Conservation (phyloP, 306 rosid species). For the Pyrus pyrifolia region DNA sequence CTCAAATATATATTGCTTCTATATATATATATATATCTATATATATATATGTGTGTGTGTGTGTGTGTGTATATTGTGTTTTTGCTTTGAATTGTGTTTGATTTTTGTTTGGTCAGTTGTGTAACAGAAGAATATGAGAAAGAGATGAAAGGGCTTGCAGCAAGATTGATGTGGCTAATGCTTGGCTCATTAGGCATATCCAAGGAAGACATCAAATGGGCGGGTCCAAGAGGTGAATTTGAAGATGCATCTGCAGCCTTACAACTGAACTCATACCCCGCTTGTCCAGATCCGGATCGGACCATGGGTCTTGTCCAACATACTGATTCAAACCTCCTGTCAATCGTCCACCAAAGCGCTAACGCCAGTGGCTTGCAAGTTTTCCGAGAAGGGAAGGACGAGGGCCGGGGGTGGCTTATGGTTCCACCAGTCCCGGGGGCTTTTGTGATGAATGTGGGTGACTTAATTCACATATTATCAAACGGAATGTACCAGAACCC, state of each 20-base stretch:
- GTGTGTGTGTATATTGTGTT: not conserved
- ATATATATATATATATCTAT: no score
- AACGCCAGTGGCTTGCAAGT: slow-evolving; percentile 67
- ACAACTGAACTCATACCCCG: slow-evolving; percentile 56
- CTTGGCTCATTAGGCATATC: not conserved
- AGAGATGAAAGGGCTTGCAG: not conserved
- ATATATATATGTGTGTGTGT: no score
- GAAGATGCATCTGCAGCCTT: not conserved
- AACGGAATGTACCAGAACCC: slow-evolving; percentile 61
- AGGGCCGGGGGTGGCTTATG: slow-evolving; percentile 58
- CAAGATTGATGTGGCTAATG: not conserved
- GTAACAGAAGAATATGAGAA: not conserved
- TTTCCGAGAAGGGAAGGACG: slow-evolving; percentile 34
- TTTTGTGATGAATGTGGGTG: slow-evolving; percentile 54
- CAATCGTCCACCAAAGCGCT: slow-evolving; percentile 56
- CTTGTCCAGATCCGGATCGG: slow-evolving; percentile 78
- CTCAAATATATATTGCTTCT: not conserved
- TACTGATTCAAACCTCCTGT: slow-evolving; percentile 73
- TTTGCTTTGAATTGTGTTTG: not conserved
- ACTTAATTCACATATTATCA: slow-evolving; percentile 65
- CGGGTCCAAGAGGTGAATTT: not conserved
- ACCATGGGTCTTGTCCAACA: slow-evolving; percentile 94
- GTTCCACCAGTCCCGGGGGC: slow-evolving; percentile 38
- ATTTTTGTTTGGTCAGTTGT: not conserved
- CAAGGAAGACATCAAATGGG: not conserved